These are phyloP conservation scores for Acanthamoeba pearcei DNA, from an alignment of 208 protist species.

Conservation along the genomic window DNA sequence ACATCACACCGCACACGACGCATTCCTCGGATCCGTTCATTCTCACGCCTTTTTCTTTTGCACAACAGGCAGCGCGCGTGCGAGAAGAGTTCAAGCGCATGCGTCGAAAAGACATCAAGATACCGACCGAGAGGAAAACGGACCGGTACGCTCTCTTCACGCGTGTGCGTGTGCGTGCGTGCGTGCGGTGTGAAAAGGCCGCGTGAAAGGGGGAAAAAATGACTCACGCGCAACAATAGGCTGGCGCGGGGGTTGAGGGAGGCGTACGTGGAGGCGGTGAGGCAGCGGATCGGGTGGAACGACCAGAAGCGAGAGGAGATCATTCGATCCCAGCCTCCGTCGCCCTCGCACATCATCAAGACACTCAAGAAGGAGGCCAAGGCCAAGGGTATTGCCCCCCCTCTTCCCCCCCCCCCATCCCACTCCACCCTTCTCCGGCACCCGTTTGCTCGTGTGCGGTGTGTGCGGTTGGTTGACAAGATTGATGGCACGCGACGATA, in stretches of 20 bases:
- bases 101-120: constrained; percentile 48
- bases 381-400: not conserved
- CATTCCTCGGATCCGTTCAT: too few relatives aligned
- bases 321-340: not conserved
- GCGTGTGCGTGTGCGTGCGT: not conserved
- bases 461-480: not conserved
- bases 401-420: not conserved
- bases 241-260: not conserved
- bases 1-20: too few relatives aligned
- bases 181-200: too few relatives aligned
- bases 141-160: not conserved
- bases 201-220: too few relatives aligned
- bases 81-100: constrained; percentile 43
- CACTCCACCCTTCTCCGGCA: too few relatives aligned
- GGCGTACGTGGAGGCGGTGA: constrained; percentile 38
- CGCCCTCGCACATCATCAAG: constrained; percentile 11
- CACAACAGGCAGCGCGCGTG: constrained; percentile 24
- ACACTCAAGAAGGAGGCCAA: constrained; percentile 31
- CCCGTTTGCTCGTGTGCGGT: not conserved
- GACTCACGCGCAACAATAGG: not conserved
- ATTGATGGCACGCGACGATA: not conserved
- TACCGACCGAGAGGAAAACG: not conserved
- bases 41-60: not conserved
- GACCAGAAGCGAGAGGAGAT: constrained; percentile 35
- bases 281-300: constrained; percentile 35